phyloP scores from a whole-genome alignment of 441 rosid species.

The Euphorbia schlechtendalii region DNA sequence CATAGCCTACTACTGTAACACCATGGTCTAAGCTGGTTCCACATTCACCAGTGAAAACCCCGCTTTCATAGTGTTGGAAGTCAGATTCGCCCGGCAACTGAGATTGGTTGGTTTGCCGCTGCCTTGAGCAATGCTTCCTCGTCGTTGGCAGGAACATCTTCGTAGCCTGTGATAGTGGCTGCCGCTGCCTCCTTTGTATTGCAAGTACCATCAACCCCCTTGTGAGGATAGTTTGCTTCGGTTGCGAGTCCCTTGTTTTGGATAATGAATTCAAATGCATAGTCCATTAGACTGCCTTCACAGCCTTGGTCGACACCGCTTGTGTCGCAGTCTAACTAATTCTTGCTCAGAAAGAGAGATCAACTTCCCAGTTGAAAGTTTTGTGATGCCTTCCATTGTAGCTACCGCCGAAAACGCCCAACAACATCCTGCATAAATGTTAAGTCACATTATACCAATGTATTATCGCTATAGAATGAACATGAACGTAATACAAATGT shows the following conservation, averaged over 20 bases:
- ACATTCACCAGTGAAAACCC: conserved; percentile 59
- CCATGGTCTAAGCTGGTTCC: conserved; percentile 67
- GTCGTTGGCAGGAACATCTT: conserved; percentile 47
- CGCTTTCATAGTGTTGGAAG: conserved; percentile 68
- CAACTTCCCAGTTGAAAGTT: conserved; percentile 44
- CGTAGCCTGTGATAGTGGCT: conserved; percentile 54
- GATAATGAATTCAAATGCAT: conserved; percentile 62
- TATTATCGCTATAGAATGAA: background rate
- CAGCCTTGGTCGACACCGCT: conserved; percentile 57
- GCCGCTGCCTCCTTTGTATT: conserved; percentile 26
- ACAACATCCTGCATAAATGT: conserved; percentile 64
- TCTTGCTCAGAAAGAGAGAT: conserved; percentile 62
- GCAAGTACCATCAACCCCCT: conserved; percentile 36
- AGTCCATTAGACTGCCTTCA: conserved; percentile 62
- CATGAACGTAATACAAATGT: background rate
- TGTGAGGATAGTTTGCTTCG: conserved; percentile 49
- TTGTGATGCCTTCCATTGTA: conserved; percentile 70
- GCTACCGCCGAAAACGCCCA: conserved; percentile 82
- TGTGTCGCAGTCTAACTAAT: conserved; percentile 65
- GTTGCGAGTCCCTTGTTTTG: conserved; percentile 52
- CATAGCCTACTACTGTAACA: conserved; percentile 63
- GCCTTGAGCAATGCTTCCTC: conserved; percentile 57
- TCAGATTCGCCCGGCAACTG: conserved; percentile 47
- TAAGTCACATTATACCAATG: background rate
- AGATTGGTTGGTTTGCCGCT: conserved; percentile 59